These are phyloP conservation scores for Clarireedia sp. DNA, from an alignment of 2,329 filamentous ascomycete species.

Conservation along the genomic window DNA sequence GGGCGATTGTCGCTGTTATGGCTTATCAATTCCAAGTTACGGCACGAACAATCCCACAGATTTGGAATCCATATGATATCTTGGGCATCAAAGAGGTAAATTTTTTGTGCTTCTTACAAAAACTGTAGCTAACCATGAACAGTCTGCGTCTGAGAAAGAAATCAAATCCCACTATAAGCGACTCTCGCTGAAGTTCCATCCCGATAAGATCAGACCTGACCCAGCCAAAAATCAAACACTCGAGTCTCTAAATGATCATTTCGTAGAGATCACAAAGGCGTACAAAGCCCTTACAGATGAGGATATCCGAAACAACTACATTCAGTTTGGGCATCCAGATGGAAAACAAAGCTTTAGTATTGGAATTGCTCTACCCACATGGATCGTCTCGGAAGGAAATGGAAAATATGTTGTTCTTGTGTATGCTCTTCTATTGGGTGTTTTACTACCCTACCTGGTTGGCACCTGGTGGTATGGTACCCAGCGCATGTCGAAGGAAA, in stretches of 20 bases:
- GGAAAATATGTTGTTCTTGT: slow-evolving; percentile 91
- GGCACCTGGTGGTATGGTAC: slow-evolving; percentile 99
- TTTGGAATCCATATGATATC: slow-evolving; percentile 97
- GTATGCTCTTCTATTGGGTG: slow-evolving; percentile 81
- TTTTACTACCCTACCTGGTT: slow-evolving; percentile 85
- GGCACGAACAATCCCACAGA: slow-evolving; percentile 60
- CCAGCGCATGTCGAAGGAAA: slow-evolving; percentile 86
- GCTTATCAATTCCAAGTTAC: slow-evolving; percentile 81
- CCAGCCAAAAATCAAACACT: slow-evolving; percentile 79
- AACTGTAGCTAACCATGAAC: slow-evolving; percentile 18
- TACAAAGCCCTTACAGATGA: slow-evolving; percentile 98
- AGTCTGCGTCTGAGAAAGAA: slow-evolving; percentile 77
- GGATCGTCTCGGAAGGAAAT: slow-evolving; percentile 86
- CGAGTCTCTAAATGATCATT: slow-evolving; percentile 76
- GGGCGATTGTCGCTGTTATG: slow-evolving; percentile 82
- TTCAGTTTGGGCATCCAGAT: slow-evolving; percentile 92
- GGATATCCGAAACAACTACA: slow-evolving; percentile 92
- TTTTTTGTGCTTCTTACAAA: not conserved
- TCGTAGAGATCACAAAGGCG: slow-evolving; percentile 93
- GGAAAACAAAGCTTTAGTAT: slow-evolving; percentile 98
- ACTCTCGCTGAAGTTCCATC: slow-evolving; percentile 79
- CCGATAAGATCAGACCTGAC: slow-evolving; percentile 85
- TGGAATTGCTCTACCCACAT: slow-evolving; percentile 88
- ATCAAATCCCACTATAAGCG: slow-evolving; percentile 89
- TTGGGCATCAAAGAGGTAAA: slow-evolving; percentile 72